Percentiles rank a stretch among this genome's conserved stretches.
These are phyloP conservation scores for Emericellopsis terricola DNA, from an alignment of 495 filamentous ascomycete species.

Conservation along the genomic window DNA sequence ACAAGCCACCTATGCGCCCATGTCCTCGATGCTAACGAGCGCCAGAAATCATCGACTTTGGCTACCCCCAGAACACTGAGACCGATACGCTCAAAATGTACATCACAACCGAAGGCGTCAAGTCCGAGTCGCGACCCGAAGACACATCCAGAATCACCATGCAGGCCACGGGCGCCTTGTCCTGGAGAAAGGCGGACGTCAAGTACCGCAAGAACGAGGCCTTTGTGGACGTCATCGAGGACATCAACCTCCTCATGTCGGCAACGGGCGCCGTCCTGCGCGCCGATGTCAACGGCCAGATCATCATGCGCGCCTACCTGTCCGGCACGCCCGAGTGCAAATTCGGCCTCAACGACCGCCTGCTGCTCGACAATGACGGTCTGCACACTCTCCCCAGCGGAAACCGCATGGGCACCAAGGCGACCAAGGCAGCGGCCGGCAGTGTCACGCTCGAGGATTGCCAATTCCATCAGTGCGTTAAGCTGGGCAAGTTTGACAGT, in stretches of 20 bases:
- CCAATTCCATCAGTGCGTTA: conserved; percentile 98
- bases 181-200: conserved; percentile 91
- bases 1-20: no score
- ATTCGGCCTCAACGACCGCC: conserved; percentile 93
- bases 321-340: conserved; percentile 97
- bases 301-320: conserved; percentile 97
- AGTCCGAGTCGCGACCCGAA: conserved; percentile 78
- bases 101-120: conserved; percentile 98
- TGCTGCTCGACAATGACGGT: conserved; percentile 70
- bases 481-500: conserved; percentile 89
- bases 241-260: conserved; percentile 97
- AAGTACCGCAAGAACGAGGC: conserved; percentile 99
- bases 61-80: conserved; percentile 98
- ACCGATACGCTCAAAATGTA: conserved; percentile 99
- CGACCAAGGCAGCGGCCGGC: conserved; percentile 86
- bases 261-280: conserved; percentile 87
- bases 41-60: conserved; percentile 94
- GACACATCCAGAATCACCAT: conserved; percentile 95
- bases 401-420: conserved; percentile 57
- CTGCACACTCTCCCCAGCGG: conserved; percentile 47
- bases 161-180: conserved; percentile 95
- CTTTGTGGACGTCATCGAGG: conserved; percentile 98
- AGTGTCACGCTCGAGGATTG: conserved; percentile 96
- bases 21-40: no score
- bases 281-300: conserved; percentile 93